Percentiles rank a stretch among this genome's conserved stretches.
Evolutionary conservation across 345 rosid genomes (phyloP).

Genomic region (Adansonia digitata): DNA sequence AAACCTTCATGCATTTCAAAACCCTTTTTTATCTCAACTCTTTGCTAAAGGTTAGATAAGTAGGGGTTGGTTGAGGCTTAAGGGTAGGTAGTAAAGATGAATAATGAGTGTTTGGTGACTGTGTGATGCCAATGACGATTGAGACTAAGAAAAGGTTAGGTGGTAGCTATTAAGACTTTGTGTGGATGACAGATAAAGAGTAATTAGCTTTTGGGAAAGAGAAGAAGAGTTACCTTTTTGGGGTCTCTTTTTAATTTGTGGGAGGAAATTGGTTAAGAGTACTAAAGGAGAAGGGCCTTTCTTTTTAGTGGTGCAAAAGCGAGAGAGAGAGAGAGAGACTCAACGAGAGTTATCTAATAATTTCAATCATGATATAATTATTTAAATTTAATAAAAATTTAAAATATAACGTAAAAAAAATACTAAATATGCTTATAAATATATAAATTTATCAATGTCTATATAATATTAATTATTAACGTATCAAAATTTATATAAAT

Average conservation of each 20-base stretch:
- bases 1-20: not conserved
- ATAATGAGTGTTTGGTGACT: not conserved
- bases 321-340: not conserved
- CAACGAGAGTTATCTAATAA: too few relatives aligned
- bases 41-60: constrained; percentile 7
- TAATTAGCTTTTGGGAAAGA: not conserved
- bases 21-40: not conserved
- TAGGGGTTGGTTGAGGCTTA: not conserved
- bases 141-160: constrained; percentile 12
- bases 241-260: not conserved
- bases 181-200: constrained; percentile 13
- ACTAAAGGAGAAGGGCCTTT: constrained; percentile 5
- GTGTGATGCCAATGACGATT: constrained; percentile 1
- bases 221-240: not conserved
- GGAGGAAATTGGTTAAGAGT: not conserved
- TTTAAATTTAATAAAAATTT: not conserved
- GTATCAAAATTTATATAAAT: too few relatives aligned
- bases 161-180: too few relatives aligned
- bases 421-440: too few relatives aligned
- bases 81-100: constrained; percentile 14
- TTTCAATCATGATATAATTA: too few relatives aligned
- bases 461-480: too few relatives aligned
- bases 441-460: too few relatives aligned
- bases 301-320: not conserved
- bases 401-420: not conserved